phyloP scores from a whole-genome alignment of 257 asterid genomes.

The Solanum piurae region DNA sequence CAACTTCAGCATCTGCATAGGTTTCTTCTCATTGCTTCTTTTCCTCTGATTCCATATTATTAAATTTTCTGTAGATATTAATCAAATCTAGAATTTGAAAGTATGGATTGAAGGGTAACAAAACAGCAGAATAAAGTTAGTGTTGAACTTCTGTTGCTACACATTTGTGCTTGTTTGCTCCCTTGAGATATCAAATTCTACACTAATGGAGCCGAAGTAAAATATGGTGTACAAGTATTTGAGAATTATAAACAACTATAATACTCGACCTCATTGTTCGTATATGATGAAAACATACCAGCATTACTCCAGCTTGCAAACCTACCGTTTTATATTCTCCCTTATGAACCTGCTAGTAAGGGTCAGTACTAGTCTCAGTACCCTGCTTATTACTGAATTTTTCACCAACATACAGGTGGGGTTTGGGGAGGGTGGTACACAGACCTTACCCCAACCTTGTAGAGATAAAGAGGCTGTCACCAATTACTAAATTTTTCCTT shows the following conservation, averaged over 20 bases:
- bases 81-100: background rate
- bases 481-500: background rate
- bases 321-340: background rate
- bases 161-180: background rate
- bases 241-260: background rate
- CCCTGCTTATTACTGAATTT: background rate
- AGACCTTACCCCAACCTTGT: background rate
- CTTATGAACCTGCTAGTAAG: background rate
- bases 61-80: background rate
- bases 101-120: background rate
- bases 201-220: background rate
- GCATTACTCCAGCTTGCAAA: background rate
- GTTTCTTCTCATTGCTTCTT: background rate
- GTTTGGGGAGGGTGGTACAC: background rate
- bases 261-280: background rate
- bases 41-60: background rate
- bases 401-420: background rate
- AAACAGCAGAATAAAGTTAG: background rate
- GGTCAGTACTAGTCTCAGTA: background rate
- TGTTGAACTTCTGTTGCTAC: background rate
- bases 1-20: background rate
- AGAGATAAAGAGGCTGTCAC: background rate
- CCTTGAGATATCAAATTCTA: background rate
- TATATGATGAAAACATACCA: background rate
- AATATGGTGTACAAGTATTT: background rate